phyloP scores from a whole-genome alignment of 2,329 filamentous ascomycete species.

The Microdochium nivale region DNA sequence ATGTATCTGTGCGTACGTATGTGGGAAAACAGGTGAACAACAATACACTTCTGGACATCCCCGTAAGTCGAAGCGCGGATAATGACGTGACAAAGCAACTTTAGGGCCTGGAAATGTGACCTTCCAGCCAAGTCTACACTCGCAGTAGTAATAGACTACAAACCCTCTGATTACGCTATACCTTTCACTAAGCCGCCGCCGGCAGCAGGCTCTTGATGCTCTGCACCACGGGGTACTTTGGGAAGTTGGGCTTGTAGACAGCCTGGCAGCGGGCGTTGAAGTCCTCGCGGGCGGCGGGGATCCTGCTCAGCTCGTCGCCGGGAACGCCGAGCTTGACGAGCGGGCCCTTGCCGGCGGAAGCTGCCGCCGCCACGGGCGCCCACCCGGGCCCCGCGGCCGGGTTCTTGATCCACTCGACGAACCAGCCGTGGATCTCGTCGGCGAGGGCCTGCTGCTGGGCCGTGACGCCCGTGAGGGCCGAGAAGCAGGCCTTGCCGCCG shows the following conservation, averaged over 20 bases:
- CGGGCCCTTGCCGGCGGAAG: slow-evolving; percentile 15
- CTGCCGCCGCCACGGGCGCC: slow-evolving; percentile 21
- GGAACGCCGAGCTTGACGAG: slow-evolving; percentile 23
- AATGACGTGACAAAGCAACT: too few species aligned
- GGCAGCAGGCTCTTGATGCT: slow-evolving; percentile 1
- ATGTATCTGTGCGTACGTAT: too few species aligned
- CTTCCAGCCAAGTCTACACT: too few species aligned
- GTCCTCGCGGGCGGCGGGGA: slow-evolving; percentile 18
- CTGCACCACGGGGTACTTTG: slow-evolving; percentile 4
- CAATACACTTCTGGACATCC: too few species aligned
- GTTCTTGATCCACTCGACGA: slow-evolving; percentile 34
- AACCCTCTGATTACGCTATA: too few species aligned
- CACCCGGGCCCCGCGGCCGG: slow-evolving; percentile 31
- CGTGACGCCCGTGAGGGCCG: slow-evolving; percentile 21
- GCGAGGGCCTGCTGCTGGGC: slow-evolving; percentile 28
- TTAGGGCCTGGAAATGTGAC: too few species aligned
- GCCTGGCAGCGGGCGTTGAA: slow-evolving; percentile 23
- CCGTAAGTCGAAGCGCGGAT: too few species aligned
- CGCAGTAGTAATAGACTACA: too few species aligned
- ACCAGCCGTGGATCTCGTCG: slow-evolving; percentile 31
- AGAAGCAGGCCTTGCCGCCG: slow-evolving; percentile 33
- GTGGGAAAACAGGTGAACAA: too few species aligned
- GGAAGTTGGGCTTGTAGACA: slow-evolving; percentile 5
- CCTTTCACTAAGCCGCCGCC: too few species aligned
- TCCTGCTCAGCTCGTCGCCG: slow-evolving; percentile 21